Evolutionary conservation across 1,284 basidiomycete genomes (phyloP).

Genomic region (Earliella scabrosa): DNA sequence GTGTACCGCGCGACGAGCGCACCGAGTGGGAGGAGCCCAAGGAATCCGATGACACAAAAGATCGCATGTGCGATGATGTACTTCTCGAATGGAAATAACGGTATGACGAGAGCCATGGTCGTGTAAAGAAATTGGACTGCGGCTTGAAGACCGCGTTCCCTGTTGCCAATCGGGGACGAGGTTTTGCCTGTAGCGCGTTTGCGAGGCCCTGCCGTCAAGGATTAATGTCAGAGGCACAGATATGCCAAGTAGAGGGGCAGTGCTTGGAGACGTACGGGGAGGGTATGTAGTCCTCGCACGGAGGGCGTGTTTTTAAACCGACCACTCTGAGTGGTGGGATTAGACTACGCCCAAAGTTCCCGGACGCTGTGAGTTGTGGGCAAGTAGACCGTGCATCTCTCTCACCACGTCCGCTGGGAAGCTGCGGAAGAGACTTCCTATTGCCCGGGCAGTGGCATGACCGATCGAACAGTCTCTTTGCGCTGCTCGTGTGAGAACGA

Average conservation of each 20-base stretch:
- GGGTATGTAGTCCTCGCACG: background rate
- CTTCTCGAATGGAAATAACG: slow-evolving; percentile 24
- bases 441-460: background rate
- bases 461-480: slow-evolving; percentile 4
- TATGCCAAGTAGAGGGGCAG: slow-evolving; percentile 3
- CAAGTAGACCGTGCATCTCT: background rate
- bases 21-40: slow-evolving; percentile 33
- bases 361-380: slow-evolving; percentile 1
- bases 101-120: slow-evolving; percentile 11
- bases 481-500: slow-evolving; percentile 17
- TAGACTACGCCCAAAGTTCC: slow-evolving; percentile 8
- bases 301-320: slow-evolving; percentile 10
- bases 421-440: slow-evolving; percentile 16
- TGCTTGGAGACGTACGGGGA: too few relatives aligned
- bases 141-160: background rate
- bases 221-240: background rate
- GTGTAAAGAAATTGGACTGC: background rate
- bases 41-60: slow-evolving; percentile 30
- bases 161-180: too few relatives aligned
- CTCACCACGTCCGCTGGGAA: too few relatives aligned
- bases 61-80: slow-evolving; percentile 41
- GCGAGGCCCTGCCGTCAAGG: too few relatives aligned
- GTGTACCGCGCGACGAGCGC: slow-evolving; percentile 31
- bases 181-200: too few relatives aligned
- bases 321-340: slow-evolving; percentile 20